phyloP scores from a whole-genome alignment of 768 basidiomycete genomes.

The Galerina sulciceps region DNA sequence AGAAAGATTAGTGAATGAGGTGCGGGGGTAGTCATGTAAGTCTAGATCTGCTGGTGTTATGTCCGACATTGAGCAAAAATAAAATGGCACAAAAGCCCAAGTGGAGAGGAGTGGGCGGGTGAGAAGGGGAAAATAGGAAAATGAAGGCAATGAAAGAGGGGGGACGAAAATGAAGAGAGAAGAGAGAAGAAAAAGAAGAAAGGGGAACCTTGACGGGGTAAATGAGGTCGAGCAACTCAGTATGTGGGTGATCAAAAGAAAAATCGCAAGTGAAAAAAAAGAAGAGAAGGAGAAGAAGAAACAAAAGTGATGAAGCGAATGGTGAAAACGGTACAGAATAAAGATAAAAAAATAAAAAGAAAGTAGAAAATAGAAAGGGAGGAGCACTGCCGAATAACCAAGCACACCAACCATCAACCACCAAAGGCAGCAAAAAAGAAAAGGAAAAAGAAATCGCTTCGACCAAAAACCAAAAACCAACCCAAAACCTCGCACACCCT shows the following conservation, averaged over 20 bases:
- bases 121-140: background rate
- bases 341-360: background rate
- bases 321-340: background rate
- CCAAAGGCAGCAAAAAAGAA: background rate
- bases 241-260: conserved; percentile 1
- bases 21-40: conserved; percentile 10
- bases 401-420: background rate
- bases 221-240: conserved; percentile 2
- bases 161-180: background rate
- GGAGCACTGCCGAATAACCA: background rate
- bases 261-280: background rate
- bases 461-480: background rate
- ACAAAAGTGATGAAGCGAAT: conserved; percentile 3
- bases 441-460: background rate
- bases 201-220: background rate
- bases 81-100: too few species aligned
- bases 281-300: background rate
- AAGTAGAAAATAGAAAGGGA: background rate
- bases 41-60: conserved; percentile 2
- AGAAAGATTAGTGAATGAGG: conserved; percentile 11
- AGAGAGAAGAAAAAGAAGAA: background rate
- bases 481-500: background rate
- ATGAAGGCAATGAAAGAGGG: background rate
- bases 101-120: too few species aligned
- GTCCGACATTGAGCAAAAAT: background rate